Evolutionary conservation across 805 yeast species (phyloP), one percentile per base, ranked within the genome.

Genomic region (Wickerhamomyces bovis): DNA sequence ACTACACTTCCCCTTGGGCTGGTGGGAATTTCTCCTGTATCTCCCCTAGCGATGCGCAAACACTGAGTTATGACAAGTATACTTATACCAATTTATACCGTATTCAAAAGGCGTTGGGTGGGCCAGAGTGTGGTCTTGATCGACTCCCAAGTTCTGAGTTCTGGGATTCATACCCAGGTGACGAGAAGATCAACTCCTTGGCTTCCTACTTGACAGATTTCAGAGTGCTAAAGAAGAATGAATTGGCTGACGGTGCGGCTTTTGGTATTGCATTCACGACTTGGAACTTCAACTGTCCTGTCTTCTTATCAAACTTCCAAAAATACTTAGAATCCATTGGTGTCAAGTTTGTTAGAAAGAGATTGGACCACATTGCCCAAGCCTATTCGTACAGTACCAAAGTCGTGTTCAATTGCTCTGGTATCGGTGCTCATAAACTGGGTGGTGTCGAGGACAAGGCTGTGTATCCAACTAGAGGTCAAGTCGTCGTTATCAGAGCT

Each of bases 1-100:
- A 77, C 43, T 87, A 83, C 62, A 81, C 95, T 1, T 83, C 90
- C 0, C 95, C 95, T 0, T 83, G 84, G 77, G 95, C 95, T 0
- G 84, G 84, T 22, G 83, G 80, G 8, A 78, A 79, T 58, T 78
- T 78, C 56, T 73, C 81, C 3, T 70, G 77, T 50, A 81, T 83
- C 41, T 75, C 86, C 0, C 85, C 81, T 2, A 71, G 74, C 49
- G 85, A 81, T 53, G 62, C 62, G 2, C 70, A 65, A n/a, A 69
- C 77, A 0, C 55, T 81, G 44, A 60, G 58, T 4, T 80, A 68
- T 54, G 90, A 83, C 57, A 73, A 72, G 57, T 69, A 66, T 54
- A 81, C 89, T 3, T 85, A 80, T 59, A 58, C 68, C 20, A 70
- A 76, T 55, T 61, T 84, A 39, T 56, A 51, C 4, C 56, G 58